These are phyloP conservation scores for Lactarius deliciosus DNA, from an alignment of 768 basidiomycete species.

Conservation along the genomic window DNA sequence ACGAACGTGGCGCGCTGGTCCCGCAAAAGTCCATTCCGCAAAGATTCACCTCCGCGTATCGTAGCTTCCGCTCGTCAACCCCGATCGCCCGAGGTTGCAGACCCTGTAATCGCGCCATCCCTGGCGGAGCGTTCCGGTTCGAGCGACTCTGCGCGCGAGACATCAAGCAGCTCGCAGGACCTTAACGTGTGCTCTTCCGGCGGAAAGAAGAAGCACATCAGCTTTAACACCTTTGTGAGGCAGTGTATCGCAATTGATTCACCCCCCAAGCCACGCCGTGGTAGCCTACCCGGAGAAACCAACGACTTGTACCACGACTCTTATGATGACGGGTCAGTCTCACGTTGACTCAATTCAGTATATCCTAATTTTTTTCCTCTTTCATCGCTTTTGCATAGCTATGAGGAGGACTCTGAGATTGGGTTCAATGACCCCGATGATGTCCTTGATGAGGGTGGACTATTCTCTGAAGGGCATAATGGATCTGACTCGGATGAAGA, in stretches of 20 bases:
- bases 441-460: conserved; percentile 32
- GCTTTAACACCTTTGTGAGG: conserved; percentile 97
- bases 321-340: conserved; percentile 65
- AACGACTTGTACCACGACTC: conserved; percentile 33
- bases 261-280: conserved; percentile 43
- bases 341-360: background rate
- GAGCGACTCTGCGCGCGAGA: conserved; percentile 35
- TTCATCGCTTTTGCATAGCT: conserved; percentile 41
- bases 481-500: conserved; percentile 43
- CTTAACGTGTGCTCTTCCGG: conserved; percentile 33
- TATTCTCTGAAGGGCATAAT: conserved; percentile 32
- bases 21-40: conserved; percentile 47
- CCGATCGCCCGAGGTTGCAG: conserved; percentile 28
- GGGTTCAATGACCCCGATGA: conserved; percentile 52
- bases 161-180: conserved; percentile 38
- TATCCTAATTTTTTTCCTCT: conserved; percentile 18
- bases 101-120: conserved; percentile 24
- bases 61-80: conserved; percentile 32
- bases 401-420: conserved; percentile 69
- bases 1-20: conserved; percentile 64
- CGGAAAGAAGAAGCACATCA: conserved; percentile 83
- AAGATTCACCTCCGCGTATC: conserved; percentile 72
- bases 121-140: conserved; percentile 28
- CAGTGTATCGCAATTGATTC: conserved; percentile 92
- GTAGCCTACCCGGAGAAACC: conserved; percentile 22